Evolutionary conservation across 441 rosid species (phyloP), one percentile per base, ranked within the genome.

Genomic region (Arabidopsis hybrid): DNA sequence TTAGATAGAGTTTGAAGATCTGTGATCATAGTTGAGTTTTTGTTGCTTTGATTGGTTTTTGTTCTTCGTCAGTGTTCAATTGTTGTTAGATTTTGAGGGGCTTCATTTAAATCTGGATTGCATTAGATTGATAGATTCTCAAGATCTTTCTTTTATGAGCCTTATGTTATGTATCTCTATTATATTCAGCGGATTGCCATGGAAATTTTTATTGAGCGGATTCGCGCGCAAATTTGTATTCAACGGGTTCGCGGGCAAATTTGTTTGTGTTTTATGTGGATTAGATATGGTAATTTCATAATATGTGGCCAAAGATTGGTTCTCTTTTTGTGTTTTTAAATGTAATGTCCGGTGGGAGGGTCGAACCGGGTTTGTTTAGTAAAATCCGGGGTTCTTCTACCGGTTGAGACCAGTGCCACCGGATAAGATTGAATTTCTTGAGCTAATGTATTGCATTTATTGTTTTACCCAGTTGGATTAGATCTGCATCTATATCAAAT

Each of bases 391-490:
- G 35, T 2, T 1, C 46, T 69, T 69, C 17, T 12, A 52, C 40
- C 40, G 39, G 58, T 43, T 45, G 63, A 14, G 72, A 43, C 47
- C 17, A 50, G 14, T 60, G 35, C n/a, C 11, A 49, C 50, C 12
- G 34, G 36, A 69, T 60, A 45, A 55, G 52, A 45, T 65, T 10
- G n/a, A 57, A 34, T 64, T 7, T 56, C 55, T 38, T 56, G 4
- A 17, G 39, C 10, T 50, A 31, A 46, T 60, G 38, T 18, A 18
- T 76, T 26, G 65, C 65, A 60, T 66, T 77, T 72, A 49, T 67
- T 26, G 17, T 46, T 42, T 52, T 65, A 52, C 64, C 63, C 42
- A 14, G 39, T 43, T 71, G 13, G 69, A 47, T 60, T 39, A 66
- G 46, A 72, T 72, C 34, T 55, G 38, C 47, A 3, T 72, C 43